These are phyloP conservation scores for Aspergillus eucalypticola DNA, from an alignment of 2,329 filamentous ascomycete genomes.

Conservation along the genomic window DNA sequence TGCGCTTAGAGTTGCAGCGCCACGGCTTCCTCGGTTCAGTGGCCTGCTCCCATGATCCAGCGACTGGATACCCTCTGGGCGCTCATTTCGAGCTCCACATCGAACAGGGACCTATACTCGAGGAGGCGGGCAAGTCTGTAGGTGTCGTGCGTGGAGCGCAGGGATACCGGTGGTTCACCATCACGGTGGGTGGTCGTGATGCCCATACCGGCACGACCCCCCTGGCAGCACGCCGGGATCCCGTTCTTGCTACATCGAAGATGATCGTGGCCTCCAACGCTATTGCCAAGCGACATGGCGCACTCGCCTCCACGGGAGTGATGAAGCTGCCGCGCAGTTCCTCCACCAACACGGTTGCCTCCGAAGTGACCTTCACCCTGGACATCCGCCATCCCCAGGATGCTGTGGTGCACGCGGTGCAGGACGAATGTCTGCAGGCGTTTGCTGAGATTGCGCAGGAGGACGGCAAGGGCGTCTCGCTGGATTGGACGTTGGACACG, in stretches of 20 bases:
- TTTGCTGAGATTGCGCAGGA: constrained; percentile 59
- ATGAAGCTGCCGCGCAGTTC: constrained; percentile 60
- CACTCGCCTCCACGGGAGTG: constrained; percentile 66
- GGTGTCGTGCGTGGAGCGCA: constrained; percentile 69
- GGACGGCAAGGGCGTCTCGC: constrained; percentile 50
- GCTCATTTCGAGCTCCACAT: constrained; percentile 82
- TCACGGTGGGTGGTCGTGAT: constrained; percentile 64
- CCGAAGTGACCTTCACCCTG: constrained; percentile 63
- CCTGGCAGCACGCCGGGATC: constrained; percentile 61
- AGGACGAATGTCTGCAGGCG: constrained; percentile 54
- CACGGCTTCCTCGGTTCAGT: constrained; percentile 66
- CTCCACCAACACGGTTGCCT: constrained; percentile 68
- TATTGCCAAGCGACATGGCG: constrained; percentile 57
- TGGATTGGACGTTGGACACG: constrained; percentile 61
- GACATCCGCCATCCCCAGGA: constrained; percentile 64
- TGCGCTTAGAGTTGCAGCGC: constrained; percentile 63
- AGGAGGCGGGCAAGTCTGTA: constrained; percentile 60
- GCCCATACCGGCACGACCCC: constrained; percentile 72
- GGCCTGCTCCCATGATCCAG: constrained; percentile 47
- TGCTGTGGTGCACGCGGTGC: constrained; percentile 55
- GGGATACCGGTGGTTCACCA: constrained; percentile 68
- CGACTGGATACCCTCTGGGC: constrained; percentile 61
- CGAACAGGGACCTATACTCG: constrained; percentile 73
- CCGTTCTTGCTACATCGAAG: constrained; percentile 63
- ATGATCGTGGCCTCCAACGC: constrained; percentile 65